These are phyloP conservation scores for Cyclotella sp. DNA, from an alignment of 108 stramenopile genomes.

Conservation along the genomic window DNA sequence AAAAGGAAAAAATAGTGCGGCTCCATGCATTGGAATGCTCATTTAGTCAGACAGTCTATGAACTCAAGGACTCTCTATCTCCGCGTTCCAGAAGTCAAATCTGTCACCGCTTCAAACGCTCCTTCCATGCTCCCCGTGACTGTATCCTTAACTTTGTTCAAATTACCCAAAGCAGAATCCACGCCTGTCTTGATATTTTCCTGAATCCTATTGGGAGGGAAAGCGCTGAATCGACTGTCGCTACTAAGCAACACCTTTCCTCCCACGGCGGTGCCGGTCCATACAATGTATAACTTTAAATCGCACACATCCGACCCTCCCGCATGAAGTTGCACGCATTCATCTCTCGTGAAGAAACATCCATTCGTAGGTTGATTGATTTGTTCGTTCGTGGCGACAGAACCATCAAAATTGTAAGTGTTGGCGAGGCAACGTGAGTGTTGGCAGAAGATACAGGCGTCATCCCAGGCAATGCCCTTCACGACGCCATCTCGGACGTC, in stretches of 20 bases:
- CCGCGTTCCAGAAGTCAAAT: not conserved
- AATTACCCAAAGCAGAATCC: conserved; percentile 22
- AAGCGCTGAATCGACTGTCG: conserved; percentile 81
- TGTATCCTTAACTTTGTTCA: conserved; percentile 24
- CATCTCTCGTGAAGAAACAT: conserved; percentile 60
- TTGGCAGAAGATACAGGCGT: conserved; percentile 89
- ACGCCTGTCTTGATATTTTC: conserved; percentile 56
- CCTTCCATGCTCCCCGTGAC: conserved; percentile 11
- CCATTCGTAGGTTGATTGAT: conserved; percentile 62
- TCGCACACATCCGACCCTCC: conserved; percentile 64
- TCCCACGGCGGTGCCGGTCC: conserved; percentile 89
- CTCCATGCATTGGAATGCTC: no score
- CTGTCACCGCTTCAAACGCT: conserved; percentile 1
- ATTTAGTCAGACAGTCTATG: no score
- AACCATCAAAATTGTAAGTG: conserved; percentile 82
- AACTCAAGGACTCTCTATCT: no score
- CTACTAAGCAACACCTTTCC: conserved; percentile 78
- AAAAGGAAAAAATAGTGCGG: no score
- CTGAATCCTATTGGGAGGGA: conserved; percentile 68
- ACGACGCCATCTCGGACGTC: conserved; percentile 83
- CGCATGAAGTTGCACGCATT: conserved; percentile 43
- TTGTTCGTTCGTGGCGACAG: conserved; percentile 32
- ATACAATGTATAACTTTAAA: conserved; percentile 86
- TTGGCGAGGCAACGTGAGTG: conserved; percentile 60
- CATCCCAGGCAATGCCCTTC: conserved; percentile 90